These are phyloP conservation scores for Suillus fuscotomentosus DNA, from an alignment of 768 basidiomycete species.

Conservation along the genomic window DNA sequence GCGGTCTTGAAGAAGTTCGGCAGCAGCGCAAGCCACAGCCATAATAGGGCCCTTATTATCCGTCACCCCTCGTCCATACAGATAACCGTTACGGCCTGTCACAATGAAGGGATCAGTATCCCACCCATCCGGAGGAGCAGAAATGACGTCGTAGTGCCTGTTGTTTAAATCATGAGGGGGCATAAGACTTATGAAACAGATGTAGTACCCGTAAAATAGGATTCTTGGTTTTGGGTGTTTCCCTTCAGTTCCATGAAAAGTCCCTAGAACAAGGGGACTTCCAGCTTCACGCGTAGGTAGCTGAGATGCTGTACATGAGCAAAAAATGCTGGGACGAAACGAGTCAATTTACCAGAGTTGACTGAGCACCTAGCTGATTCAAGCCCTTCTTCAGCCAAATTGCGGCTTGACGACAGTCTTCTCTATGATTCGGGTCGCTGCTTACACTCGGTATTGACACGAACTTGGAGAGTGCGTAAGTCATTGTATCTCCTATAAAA, in stretches of 20 bases:
- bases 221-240: constrained; percentile 65
- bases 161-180: constrained; percentile 1
- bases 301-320: constrained; percentile 35
- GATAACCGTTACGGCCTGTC: constrained; percentile 81
- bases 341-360: constrained; percentile 56
- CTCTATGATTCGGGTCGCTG: constrained; percentile 58
- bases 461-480: constrained; percentile 81
- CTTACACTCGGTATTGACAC: constrained; percentile 88
- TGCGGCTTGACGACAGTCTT: constrained; percentile 92
- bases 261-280: constrained; percentile 89
- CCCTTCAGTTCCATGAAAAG: constrained; percentile 70
- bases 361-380: constrained; percentile 82
- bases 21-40: constrained; percentile 87
- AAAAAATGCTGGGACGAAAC: not conserved
- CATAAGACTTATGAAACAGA: not conserved
- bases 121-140: constrained; percentile 77
- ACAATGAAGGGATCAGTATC: constrained; percentile 80
- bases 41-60: constrained; percentile 97
- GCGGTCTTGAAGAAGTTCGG: constrained; percentile 68
- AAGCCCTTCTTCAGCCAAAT: constrained; percentile 91
- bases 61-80: constrained; percentile 88
- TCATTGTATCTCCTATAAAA: constrained; percentile 56
- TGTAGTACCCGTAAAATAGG: constrained; percentile 80
- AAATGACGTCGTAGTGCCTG: constrained; percentile 97
- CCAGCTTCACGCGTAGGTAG: constrained; percentile 71